phyloP scores from a whole-genome alignment of 2,329 filamentous ascomycete species.

The Simplicillium sp. region DNA sequence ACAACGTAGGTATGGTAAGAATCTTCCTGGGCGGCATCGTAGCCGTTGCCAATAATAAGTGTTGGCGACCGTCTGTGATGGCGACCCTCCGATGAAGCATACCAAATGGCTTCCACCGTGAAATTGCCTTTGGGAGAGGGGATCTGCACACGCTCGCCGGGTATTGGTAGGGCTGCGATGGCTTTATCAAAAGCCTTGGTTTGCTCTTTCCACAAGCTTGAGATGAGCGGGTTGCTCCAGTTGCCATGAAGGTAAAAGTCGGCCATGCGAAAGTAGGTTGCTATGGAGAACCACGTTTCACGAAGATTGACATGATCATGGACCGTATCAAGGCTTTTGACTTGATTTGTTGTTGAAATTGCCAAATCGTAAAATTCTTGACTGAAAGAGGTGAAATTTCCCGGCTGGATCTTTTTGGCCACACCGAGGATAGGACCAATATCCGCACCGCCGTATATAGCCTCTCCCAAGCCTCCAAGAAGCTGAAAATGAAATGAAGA shows the following conservation, averaged over 20 bases:
- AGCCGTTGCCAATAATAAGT: constrained; percentile 28
- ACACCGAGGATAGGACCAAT: constrained; percentile 5
- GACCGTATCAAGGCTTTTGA: constrained; percentile 1
- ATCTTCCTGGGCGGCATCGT: constrained; percentile 31
- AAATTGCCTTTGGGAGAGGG: constrained; percentile 14
- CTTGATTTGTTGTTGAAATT: constrained; percentile 5
- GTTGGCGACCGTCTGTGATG: constrained; percentile 18
- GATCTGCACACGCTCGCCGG: constrained; percentile 12
- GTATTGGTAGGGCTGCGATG: constrained; percentile 18
- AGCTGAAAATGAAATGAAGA: constrained; percentile 6
- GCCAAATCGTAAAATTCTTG: constrained; percentile 7
- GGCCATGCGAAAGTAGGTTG: constrained; percentile 26
- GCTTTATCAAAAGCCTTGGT: constrained; percentile 24
- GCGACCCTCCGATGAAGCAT: constrained; percentile 7
- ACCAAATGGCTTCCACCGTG: constrained; percentile 18
- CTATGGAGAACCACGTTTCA: constrained; percentile 18
- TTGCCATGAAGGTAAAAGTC: constrained; percentile 27
- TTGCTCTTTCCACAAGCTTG: constrained; percentile 20
- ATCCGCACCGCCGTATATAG: constrained; percentile 2
- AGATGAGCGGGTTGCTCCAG: constrained; percentile 23
- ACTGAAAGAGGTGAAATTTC: constrained; percentile 7
- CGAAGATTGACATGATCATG: constrained; percentile 5
- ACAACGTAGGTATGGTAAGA: constrained; percentile 25
- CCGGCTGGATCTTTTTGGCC: constrained; percentile 8
- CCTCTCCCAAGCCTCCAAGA: constrained; percentile 3